These are phyloP conservation scores for Claviceps maximensis DNA, from an alignment of 2,329 filamentous ascomycete genomes.

Conservation along the genomic window DNA sequence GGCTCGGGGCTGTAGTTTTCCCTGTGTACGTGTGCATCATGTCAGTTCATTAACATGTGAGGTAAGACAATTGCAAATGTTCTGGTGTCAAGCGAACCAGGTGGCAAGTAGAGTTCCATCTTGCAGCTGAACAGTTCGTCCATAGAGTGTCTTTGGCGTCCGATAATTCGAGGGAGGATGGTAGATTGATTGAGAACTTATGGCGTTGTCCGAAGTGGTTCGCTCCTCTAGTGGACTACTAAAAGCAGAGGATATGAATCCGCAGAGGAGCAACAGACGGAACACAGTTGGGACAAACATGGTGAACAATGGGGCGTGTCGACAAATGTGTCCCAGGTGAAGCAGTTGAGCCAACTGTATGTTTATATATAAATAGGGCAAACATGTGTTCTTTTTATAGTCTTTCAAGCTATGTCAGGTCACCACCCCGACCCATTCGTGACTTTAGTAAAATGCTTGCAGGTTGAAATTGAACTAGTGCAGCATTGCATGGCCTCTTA, in stretches of 20 bases:
- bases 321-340: background rate
- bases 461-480: background rate
- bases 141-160: background rate
- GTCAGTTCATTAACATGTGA: too few relatives aligned
- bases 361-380: background rate
- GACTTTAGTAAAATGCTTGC: background rate
- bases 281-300: background rate
- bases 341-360: background rate
- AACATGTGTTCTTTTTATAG: background rate
- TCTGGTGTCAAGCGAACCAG: background rate
- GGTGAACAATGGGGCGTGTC: too few relatives aligned
- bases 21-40: background rate
- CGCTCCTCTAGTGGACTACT: background rate
- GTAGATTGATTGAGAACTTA: background rate
- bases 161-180: background rate
- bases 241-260: background rate
- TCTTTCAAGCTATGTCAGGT: too few relatives aligned
- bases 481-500: background rate
- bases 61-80: background rate
- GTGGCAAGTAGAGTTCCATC: background rate
- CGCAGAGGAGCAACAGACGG: background rate
- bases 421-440: background rate
- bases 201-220: background rate
- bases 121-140: background rate
- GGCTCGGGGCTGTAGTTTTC: background rate